Conservation (phyloP, 257 asterid genomes). For the Solanum appendiculatum region DNA sequence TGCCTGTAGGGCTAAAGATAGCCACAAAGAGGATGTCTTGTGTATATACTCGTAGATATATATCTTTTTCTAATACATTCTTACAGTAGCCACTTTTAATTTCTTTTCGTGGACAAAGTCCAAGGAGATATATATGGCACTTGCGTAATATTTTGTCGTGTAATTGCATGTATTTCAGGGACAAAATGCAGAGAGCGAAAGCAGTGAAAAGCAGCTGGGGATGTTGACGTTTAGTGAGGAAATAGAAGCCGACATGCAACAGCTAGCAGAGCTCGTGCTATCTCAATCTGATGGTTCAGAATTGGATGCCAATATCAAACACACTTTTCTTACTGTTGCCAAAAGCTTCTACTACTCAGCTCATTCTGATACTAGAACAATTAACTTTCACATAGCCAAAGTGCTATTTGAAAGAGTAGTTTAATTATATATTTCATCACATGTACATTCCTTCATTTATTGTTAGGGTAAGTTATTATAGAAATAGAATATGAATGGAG, state of each 20-base stretch:
- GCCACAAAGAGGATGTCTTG: not conserved
- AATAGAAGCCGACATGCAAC: slow-evolving; percentile 53
- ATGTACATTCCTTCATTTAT: not conserved
- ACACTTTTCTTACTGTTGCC: slow-evolving; percentile 45
- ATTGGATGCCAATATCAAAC: slow-evolving; percentile 31
- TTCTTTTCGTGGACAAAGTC: not conserved
- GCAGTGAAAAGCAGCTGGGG: not conserved
- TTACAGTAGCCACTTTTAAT: not conserved
- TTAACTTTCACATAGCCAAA: slow-evolving; percentile 48
- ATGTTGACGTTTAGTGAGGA: slow-evolving; percentile 11
- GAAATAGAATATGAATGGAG: not conserved
- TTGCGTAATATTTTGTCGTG: not conserved
- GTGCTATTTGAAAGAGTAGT: slow-evolving; percentile 59
- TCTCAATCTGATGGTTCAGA: slow-evolving; percentile 11
- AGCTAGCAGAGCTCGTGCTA: slow-evolving; percentile 42
- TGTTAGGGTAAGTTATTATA: not conserved
- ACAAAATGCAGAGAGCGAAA: slow-evolving; percentile 7
- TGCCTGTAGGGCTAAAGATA: not conserved
- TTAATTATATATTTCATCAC: slow-evolving; percentile 6
- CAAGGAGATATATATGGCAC: not conserved
- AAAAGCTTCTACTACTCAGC: slow-evolving; percentile 57
- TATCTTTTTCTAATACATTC: not conserved
- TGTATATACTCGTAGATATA: not conserved
- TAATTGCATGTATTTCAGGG: not conserved
- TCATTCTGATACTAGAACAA: slow-evolving; percentile 36